Conservation (phyloP, 2,329 filamentous ascomycete genomes). For the Aspergillus fumigatus region DNA sequence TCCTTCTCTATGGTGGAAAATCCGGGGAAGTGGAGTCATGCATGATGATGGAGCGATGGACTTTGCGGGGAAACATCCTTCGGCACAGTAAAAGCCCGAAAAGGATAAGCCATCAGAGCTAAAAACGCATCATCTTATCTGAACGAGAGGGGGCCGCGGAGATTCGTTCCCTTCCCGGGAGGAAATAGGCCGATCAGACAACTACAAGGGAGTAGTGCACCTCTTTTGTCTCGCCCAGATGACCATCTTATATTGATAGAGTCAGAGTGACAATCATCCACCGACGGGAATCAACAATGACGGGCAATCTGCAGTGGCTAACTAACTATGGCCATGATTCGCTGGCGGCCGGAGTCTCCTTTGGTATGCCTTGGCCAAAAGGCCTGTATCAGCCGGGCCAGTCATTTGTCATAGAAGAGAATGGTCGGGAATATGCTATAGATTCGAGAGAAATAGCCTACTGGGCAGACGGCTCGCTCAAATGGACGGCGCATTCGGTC, state of each 20-base stretch:
- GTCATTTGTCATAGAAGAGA: background rate
- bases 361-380: background rate
- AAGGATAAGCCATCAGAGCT: background rate
- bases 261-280: too few species aligned
- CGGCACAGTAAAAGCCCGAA: background rate
- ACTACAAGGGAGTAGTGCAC: background rate
- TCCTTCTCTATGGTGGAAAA: background rate
- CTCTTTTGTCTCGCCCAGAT: background rate
- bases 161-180: background rate
- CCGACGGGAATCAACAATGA: background rate
- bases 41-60: too few species aligned
- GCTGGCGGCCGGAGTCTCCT: background rate
- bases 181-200: background rate
- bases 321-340: background rate
- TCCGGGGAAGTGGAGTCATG: background rate
- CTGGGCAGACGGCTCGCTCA: background rate
- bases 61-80: background rate
- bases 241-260: too few species aligned
- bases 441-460: background rate
- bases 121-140: background rate
- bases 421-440: background rate
- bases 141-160: too few species aligned
- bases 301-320: background rate
- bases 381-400: background rate
- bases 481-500: background rate